Base-by-base conservation (phyloP, 768 basidiomycete genomes). In the Trametes meyenii region DNA sequence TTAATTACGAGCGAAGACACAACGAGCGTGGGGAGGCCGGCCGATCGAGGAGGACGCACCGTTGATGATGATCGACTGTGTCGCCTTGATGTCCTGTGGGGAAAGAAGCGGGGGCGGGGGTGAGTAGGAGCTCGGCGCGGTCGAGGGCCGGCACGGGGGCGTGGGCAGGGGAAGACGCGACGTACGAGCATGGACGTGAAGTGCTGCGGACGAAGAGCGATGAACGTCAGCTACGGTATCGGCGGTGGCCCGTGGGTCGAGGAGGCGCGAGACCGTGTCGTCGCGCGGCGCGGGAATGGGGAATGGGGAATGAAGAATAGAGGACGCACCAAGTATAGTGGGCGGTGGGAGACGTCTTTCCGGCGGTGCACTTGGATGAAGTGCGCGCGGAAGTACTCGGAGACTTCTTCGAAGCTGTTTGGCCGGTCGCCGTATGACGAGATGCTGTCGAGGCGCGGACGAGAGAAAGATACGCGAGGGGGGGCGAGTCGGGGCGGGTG, bases 361-460 rank as follows among this genome's bases (percentile, higher is more conserved):
- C 83, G 82, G 67, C 86, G 78, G 71, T 92, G 90, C 17, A 90
- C 87, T 72, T 94, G 90, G 61, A 90, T 76, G 76, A 94, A 94
- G 67, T 94, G 92, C 38, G 90, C 88, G 11, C 89, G 87, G 83
- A 94, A 94, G 75, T 94, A 94, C 69, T 89, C 85, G 44, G 91
- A 85, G 21, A 91, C 89, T 5, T 87, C 85, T 60, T 92, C 89
- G 68, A 87, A 92, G 67, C 88, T 88, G 70, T 94, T 93, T n/a
- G 83, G 74, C 42, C 91, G 85, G 64, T 90, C 86, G 26, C 88
- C 89, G 64, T 87, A 92, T 6, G 91, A 92, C 36, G 91, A 85
- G 68, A 92, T 92, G 71, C 89, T 92, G 64, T 7, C 16, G 38
- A 14, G 29, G 44, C 44, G n/a, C 21, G 51, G 39, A 26, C 14